Evolutionary conservation across 1,284 basidiomycete genomes (phyloP).

Genomic region (Heterobasidion parviporum): DNA sequence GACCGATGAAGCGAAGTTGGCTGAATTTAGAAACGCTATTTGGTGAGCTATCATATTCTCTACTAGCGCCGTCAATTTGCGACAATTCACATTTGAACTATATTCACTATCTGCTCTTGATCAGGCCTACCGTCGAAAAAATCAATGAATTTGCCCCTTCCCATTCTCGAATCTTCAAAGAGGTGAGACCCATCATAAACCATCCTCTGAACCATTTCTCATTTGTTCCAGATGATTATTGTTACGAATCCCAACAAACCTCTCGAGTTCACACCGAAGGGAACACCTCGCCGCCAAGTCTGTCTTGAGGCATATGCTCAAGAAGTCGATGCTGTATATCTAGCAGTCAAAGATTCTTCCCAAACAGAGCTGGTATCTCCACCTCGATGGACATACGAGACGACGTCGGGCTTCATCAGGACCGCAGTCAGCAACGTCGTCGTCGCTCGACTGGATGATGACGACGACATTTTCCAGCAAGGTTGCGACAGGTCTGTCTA

Average conservation of each 20-base stretch:
- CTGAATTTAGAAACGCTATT: constrained; percentile 21
- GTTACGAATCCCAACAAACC: constrained; percentile 20
- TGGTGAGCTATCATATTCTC: constrained; percentile 17
- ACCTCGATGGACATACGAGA: constrained; percentile 6
- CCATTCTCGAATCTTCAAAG: constrained; percentile 17
- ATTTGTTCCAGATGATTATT: constrained; percentile 21
- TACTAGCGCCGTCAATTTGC: not conserved
- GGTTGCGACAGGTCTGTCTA: constrained; percentile 13
- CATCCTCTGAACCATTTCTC: not conserved
- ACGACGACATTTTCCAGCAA: constrained; percentile 12
- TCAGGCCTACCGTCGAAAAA: constrained; percentile 23
- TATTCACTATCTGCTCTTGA: no score
- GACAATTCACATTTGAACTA: not conserved
- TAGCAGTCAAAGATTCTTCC: constrained; percentile 2
- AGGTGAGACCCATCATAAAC: not conserved
- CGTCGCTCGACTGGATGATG: constrained; percentile 2
- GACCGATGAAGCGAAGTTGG: constrained; percentile 14
- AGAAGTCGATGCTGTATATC: constrained; percentile 22
- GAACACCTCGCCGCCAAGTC: constrained; percentile 16
- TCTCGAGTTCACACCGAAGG: constrained; percentile 23
- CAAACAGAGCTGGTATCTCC: constrained; percentile 6
- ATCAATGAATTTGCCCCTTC: constrained; percentile 24
- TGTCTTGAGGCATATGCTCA: constrained; percentile 16
- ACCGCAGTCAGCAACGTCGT: constrained; percentile 8
- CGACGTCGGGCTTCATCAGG: constrained; percentile 7